Evolutionary conservation across 1,284 basidiomycete genomes (phyloP).

Genomic region (Ustilago bromivora): DNA sequence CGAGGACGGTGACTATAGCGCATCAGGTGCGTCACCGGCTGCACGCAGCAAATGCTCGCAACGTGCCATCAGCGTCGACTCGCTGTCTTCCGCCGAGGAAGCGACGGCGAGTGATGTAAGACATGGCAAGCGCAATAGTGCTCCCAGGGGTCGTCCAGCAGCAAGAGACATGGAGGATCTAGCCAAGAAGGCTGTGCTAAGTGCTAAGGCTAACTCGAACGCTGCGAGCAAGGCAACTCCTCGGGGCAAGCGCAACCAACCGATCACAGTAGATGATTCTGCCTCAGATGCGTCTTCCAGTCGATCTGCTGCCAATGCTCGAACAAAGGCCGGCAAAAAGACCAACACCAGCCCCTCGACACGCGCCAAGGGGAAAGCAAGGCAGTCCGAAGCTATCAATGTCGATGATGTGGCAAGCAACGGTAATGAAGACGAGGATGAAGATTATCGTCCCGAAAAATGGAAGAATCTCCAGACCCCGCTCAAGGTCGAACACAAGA

Average conservation of each 20-base stretch:
- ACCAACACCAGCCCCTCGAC: conserved; percentile 4
- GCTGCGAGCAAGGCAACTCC: conserved; percentile 9
- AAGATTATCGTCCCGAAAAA: conserved; percentile 54
- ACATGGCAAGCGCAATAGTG: neutral
- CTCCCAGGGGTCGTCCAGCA: neutral
- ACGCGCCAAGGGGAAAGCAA: conserved; percentile 39
- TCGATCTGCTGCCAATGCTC: conserved; percentile 5
- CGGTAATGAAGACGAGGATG: conserved; percentile 15
- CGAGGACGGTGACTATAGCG: conserved; percentile 22
- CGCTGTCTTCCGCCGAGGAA: conserved; percentile 24
- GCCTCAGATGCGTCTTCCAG: conserved; percentile 26
- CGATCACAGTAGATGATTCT: conserved; percentile 28
- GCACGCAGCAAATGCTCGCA: conserved; percentile 12
- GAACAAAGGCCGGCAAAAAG: neutral
- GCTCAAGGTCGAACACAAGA: conserved; percentile 51
- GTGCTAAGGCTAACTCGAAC: conserved; percentile 24
- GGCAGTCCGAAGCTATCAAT: conserved; percentile 15
- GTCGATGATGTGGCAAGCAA: conserved; percentile 3
- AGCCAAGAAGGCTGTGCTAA: conserved; percentile 32
- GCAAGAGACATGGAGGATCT: conserved; percentile 17
- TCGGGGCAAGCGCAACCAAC: conserved; percentile 20
- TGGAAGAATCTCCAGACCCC: conserved; percentile 52
- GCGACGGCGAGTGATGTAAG: conserved; percentile 18
- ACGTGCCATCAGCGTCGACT: conserved; percentile 20
- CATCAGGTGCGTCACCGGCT: conserved; percentile 21